Percentiles rank a stretch among this genome's conserved stretches.
phyloP scores from a whole-genome alignment of 768 basidiomycete genomes.

The Boletus huronensis region DNA sequence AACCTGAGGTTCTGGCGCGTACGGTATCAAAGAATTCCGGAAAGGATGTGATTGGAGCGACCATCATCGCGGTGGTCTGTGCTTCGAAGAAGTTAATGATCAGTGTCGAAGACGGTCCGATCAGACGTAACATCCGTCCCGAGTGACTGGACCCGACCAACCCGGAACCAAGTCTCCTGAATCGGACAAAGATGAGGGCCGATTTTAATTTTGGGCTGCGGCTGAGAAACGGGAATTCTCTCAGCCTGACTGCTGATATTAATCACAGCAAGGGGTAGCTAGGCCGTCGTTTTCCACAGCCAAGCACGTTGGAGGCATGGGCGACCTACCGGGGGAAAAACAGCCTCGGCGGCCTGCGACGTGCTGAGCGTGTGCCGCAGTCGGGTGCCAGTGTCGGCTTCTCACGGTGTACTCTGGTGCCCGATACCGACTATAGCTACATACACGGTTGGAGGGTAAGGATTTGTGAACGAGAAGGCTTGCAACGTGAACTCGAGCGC shows the following conservation, averaged over 20 bases:
- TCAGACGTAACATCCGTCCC: no score
- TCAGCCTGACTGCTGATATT: neutral
- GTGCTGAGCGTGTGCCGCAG: neutral
- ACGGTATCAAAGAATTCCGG: neutral
- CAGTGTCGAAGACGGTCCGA: neutral
- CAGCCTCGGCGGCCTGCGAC: neutral
- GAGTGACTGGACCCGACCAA: no score
- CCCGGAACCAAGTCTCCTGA: no score
- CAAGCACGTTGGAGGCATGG: neutral
- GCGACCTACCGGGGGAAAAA: neutral
- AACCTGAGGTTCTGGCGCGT: neutral
- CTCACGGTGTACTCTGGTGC: neutral
- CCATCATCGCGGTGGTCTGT: neutral
- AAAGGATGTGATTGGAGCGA: slow-evolving; percentile 1
- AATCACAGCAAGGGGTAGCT: neutral
- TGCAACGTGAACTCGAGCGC: neutral
- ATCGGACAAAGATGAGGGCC: no score
- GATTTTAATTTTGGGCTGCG: neutral
- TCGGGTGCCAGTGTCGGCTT: neutral
- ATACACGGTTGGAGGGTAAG: neutral
- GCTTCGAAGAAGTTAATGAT: neutral
- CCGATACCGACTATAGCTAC: neutral
- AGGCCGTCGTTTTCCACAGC: neutral
- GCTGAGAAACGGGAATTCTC: neutral
- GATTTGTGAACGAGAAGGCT: no score